Base-by-base conservation (phyloP, 2,329 filamentous ascomycete genomes). In the Scolecobasidium constrictum region DNA sequence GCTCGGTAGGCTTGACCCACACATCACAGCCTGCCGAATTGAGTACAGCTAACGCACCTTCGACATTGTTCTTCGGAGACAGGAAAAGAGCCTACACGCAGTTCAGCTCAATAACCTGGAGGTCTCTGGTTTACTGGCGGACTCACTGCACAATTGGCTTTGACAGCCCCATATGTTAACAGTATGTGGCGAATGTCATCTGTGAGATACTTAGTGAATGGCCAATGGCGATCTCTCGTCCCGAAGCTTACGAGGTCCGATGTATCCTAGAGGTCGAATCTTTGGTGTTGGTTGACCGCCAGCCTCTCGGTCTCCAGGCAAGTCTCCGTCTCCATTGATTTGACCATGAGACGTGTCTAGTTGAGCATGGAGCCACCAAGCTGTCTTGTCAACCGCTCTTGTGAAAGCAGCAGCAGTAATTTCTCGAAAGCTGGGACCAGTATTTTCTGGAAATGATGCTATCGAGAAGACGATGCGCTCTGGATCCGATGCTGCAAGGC, bases 41-140 rank as follows among this genome's bases (percentile, higher is more conserved):
- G 3, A 65, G 52, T 1, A 65, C 53, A 2, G 55, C 54, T 3
- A 63, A 16, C 0, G 59, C 55, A 0, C 55, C 62, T 12, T 55
- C 53, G 0, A 54, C 45, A 16, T 51, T 63, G 26, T 65, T 65
- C 33, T 56, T 53, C 1, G 57, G 57, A 0, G 62, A 63, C 3
- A 55, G 47, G 18, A 63, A 56, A 3, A 64, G 46, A 1, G 56
- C 51, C 60, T 62, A 16, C 15, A 35, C 20, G 13, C 6, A 12
- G 11, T 13, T 9, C 11, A 11, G 6, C 6, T 39, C 13, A 23
- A 12, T 21, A 12, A 6, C 19, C 11, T 11, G 11, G n/a, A n/a
- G n/a, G n/a, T n/a, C n/a, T n/a, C n/a, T n/a, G n/a, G n/a, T n/a
- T n/a, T n/a, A 21, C 18, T 5, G 17, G 20, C 31, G 23, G 43